Evolutionary conservation across 805 yeast species (phyloP), one percentile per base, ranked within the genome.

Genomic region (Kazachstania psychrophila): DNA sequence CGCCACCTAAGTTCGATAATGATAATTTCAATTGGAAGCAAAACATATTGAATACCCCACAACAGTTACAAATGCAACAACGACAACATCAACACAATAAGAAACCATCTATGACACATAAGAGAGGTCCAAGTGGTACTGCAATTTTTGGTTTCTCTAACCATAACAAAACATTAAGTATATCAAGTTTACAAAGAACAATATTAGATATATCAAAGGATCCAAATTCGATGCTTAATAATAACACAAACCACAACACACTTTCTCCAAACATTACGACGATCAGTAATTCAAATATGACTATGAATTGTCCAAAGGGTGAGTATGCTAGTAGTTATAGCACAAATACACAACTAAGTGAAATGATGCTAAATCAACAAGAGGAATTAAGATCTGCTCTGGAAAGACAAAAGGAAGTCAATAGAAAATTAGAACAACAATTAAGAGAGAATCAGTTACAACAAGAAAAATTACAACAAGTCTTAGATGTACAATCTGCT

Each of bases 101-200:
- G 14, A 35, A 28, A 17, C 33, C 24, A 4, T 32, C 33, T 6
- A 46, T 32, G 39, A 53, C 57, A 17, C 89, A 81, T 52, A 59
- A 69, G 36, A 70, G 84, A 45, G 74, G 75, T 40, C 66, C 73
- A 14, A 79, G 87, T 62, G 94, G 94, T 11, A 79, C 89, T 4
- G 89, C 83, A 2, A 81, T 82, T 19, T 82, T 82, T 57, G 94
- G 94, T 0, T 81, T 72, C 46, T 62, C 68, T 7, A 76, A 74
- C 31, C 88, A 81, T 53, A 69, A 69, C 41, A 72, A 73, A 40
- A 79, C 75, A 32, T 56, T 81, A 25, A 74, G 83, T 2, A 69
- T 81, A 31, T 71, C 77, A 6, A 81, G 80, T 10, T 28, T 46
- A 17, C 49, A 46, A 33, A 47, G 39, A 32, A 30, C 37, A n/a